Evolutionary conservation across 202 grass and related monocot genomes (phyloP).

Genomic region (Saccharum hybrid): DNA sequence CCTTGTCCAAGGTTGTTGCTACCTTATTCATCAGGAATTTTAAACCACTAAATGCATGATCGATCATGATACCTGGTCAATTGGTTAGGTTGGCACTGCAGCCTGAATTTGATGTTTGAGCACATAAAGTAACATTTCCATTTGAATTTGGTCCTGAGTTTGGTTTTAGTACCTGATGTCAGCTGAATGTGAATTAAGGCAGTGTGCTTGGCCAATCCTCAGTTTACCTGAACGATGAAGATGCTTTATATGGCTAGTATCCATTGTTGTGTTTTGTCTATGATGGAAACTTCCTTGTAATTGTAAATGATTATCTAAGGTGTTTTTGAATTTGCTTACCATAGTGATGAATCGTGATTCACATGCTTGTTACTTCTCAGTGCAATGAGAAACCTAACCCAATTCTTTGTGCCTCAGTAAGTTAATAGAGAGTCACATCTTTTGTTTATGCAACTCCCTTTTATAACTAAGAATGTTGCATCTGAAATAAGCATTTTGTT

Average conservation of each 20-base stretch:
- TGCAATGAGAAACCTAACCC: background rate
- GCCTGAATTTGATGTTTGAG: background rate
- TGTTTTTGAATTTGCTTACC: slow-evolving; percentile 2
- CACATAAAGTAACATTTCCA: background rate
- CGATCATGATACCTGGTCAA: background rate
- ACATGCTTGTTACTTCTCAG: background rate
- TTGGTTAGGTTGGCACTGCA: background rate
- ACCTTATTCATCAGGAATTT: background rate
- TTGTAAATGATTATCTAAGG: background rate
- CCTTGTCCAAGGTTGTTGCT: background rate
- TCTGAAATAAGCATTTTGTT: slow-evolving; percentile 4
- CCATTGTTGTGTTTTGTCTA: background rate
- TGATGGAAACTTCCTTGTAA: background rate
- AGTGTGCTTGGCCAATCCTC: background rate
- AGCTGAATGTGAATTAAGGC: background rate
- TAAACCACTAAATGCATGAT: background rate
- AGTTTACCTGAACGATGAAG: slow-evolving; percentile 9
- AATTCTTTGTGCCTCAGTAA: background rate
- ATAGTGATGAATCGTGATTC: background rate
- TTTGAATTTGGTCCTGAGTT: background rate
- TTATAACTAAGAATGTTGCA: background rate
- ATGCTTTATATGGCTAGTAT: slow-evolving; percentile 1
- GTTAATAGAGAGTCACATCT: background rate
- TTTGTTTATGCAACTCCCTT: background rate
- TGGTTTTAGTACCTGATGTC: background rate